Base-by-base conservation (phyloP, 2,329 filamentous ascomycete genomes). In the Paraconiothyrium brasiliense region DNA sequence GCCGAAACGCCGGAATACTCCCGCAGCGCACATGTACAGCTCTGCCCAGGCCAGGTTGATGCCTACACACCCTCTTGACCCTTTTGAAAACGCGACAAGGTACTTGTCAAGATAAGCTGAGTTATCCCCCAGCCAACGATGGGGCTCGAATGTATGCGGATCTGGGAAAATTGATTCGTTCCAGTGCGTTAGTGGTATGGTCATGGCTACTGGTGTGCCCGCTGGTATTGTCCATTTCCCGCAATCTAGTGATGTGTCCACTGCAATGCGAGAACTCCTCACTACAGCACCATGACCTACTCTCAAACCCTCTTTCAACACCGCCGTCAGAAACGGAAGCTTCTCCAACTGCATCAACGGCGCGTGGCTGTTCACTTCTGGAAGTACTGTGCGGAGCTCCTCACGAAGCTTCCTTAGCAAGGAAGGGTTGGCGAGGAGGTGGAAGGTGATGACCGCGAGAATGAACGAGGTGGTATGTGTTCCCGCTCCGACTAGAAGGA, bases 31-130 rank as follows among this genome's bases (percentile, higher is more conserved):
- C 52, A 35, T 20, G 57, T 69, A 70, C 27, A 74, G 30, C 60
- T 75, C 73, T 3, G 68, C 70, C 57, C 70, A 68, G 5, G 66
- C 73, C 24, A 75, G 50, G 60, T 81, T 77, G 56, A 81, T 78
- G 4, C 80, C 81, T 35, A 81, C 63, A 59, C 80, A 83, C 22
- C 68, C 67, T 32, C 80, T 64, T 5, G 73, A 75, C 0, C 80
- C 80, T 41, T 73, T 76, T 37, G 72, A 73, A 57, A 83, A 83
- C 0, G 76, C 61, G 8, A 82, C 72, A 32, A 82, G 61, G 58
- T 78, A 81, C 32, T 68, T 71, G 11, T 79, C 70, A 7, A 79
- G 67, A n/a, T 30, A 35, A 43, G 46, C 5, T 9, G 35, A 14
- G 16, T 61, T 20, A 13, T n/a, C 35, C 30, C 24, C 22, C 8